These are phyloP conservation scores for Fusarium sp. DNA, from an alignment of 2,329 filamentous ascomycete genomes.

Conservation along the genomic window DNA sequence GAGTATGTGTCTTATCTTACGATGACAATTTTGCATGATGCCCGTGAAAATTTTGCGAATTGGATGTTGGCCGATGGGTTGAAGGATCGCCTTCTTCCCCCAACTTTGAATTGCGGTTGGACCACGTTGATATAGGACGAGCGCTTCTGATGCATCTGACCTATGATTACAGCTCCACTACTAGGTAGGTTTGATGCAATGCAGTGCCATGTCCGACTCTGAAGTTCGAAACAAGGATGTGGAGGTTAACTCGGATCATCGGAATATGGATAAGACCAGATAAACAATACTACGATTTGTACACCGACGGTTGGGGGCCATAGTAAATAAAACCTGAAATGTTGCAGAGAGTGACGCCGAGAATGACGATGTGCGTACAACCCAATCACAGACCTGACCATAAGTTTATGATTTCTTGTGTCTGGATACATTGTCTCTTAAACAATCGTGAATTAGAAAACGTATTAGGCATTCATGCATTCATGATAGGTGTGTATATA, in stretches of 20 bases:
- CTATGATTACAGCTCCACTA: slow-evolving; percentile 24
- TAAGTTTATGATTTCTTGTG: background rate
- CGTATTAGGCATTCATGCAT: background rate
- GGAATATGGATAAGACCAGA: slow-evolving; percentile 12
- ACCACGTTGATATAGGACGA: slow-evolving; percentile 42
- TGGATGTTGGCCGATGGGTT: slow-evolving; percentile 7
- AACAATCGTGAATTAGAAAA: background rate
- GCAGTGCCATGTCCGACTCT: slow-evolving; percentile 17
- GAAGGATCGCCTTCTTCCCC: slow-evolving; percentile 31
- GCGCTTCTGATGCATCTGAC: slow-evolving; percentile 24
- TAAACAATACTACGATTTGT: slow-evolving; percentile 1
- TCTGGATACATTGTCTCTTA: background rate
- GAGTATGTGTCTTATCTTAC: background rate
- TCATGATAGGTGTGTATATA: background rate
- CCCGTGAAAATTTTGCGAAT: background rate
- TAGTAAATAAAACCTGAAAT: slow-evolving; percentile 22
- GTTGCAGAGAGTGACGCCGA: slow-evolving; percentile 10
- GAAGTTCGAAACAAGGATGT: slow-evolving; percentile 26
- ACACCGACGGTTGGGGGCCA: slow-evolving; percentile 20
- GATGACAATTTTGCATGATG: background rate
- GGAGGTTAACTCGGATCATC: slow-evolving; percentile 3
- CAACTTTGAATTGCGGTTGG: slow-evolving; percentile 37
- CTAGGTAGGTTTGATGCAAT: slow-evolving; percentile 7
- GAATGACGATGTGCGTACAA: slow-evolving; percentile 27
- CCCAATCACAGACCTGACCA: background rate